A percentile compares a stretch with the other conserved stretches of the same genome.
These are phyloP conservation scores for Knufia petricola DNA, from an alignment of 2,329 filamentous ascomycete genomes.

Conservation along the genomic window DNA sequence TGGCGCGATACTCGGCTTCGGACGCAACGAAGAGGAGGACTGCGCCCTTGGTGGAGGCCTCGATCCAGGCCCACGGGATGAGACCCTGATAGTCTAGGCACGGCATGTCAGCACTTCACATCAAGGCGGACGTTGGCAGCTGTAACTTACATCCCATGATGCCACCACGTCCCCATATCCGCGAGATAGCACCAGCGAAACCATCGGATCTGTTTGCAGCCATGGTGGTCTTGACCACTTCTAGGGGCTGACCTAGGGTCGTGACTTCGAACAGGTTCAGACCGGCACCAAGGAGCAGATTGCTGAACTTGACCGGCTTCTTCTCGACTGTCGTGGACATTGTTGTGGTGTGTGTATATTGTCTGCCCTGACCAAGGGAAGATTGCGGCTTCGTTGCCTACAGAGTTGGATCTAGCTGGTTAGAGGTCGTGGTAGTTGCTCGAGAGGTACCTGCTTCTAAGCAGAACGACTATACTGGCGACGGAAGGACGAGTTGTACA, in stretches of 20 bases:
- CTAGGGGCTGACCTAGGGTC: conserved; percentile 70
- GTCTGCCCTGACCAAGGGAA: conserved; percentile 97
- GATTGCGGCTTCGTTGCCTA: conserved; percentile 42
- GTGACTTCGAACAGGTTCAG: conserved; percentile 91
- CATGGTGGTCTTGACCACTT: conserved; percentile 99
- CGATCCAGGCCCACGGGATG: conserved; percentile 99
- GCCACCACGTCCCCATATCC: conserved; percentile 92
- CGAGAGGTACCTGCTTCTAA: not conserved
- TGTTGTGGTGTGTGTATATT: conserved; percentile 54
- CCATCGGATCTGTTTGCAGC: conserved; percentile 87
- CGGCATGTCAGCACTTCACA: conserved; percentile 22
- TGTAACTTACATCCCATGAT: conserved; percentile 74
- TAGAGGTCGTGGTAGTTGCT: not conserved
- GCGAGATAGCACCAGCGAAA: conserved; percentile 68
- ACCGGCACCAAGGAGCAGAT: conserved; percentile 84
- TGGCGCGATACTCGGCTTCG: conserved; percentile 93
- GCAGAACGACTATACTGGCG: not conserved
- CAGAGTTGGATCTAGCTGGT: not conserved
- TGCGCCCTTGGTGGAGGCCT: conserved; percentile 98
- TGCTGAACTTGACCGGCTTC: conserved; percentile 99
- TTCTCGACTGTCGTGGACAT: conserved; percentile 59
- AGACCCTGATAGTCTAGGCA: conserved; percentile 91
- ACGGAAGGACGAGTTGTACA: not conserved
- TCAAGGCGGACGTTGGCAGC: conserved; percentile 1
- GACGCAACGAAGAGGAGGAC: conserved; percentile 98